These are phyloP conservation scores for Vanilla planifolia DNA, from an alignment of 106 monocot species.

Conservation along the genomic window DNA sequence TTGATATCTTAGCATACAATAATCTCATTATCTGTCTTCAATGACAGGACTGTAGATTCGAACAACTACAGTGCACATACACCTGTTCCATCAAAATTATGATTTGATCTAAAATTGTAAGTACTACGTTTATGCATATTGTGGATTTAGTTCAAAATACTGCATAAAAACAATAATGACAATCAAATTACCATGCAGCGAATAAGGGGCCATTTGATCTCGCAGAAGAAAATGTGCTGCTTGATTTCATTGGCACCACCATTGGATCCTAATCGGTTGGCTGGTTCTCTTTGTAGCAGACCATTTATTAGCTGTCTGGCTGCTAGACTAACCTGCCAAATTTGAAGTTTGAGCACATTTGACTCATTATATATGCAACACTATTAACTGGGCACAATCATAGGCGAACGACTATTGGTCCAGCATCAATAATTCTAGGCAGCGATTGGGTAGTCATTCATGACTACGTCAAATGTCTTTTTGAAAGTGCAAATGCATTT, in stretches of 20 bases:
- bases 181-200: conserved; percentile 76
- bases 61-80: not conserved
- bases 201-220: conserved; percentile 93
- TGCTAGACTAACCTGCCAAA: conserved; percentile 76
- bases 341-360: not conserved
- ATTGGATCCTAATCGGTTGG: conserved; percentile 64
- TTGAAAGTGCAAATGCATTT: no score
- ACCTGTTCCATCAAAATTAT: not conserved
- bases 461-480: no score
- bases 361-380: not conserved
- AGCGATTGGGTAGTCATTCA: no score
- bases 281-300: conserved; percentile 76
- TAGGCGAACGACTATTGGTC: no score
- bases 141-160: not conserved
- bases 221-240: conserved; percentile 81
- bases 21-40: not conserved
- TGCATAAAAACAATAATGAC: not conserved
- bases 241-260: conserved; percentile 87
- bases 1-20: not conserved
- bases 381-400: no score
- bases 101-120: not conserved
- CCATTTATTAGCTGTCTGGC: conserved; percentile 82
- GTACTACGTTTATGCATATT: not conserved
- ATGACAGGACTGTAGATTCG: not conserved
- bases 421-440: no score